Base-by-base conservation (phyloP, 345 rosid genomes). In the Gossypium sturtianum region DNA sequence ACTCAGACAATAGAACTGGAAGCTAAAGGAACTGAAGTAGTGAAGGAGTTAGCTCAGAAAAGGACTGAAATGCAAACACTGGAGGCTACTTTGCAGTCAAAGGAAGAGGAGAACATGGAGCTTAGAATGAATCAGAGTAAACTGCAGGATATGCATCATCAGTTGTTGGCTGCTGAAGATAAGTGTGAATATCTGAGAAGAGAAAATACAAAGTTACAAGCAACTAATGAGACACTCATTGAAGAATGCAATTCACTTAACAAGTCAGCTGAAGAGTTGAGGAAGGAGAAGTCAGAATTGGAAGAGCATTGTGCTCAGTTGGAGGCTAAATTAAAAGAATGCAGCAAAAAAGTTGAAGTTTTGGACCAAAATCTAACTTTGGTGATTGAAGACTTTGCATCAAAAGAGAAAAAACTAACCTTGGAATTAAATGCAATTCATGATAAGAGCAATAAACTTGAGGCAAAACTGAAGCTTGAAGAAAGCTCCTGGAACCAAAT, bases 291-390 rank as follows among this genome's bases (percentile, higher is more conserved):
- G 13, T 25, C 75, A 12, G 81, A 82, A 76, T 67, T 87, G 80
- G 72, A 81, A 13, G 79, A 63, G 38, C 64, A 68, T 53, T 82
- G 86, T 62, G 52, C 38, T 51, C 10, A 73, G 23, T 68, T 86
- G 75, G 86, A 83, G 82, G 74, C 13, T 20, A 79, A 66, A 73
- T 22, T 85, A 74, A 80, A 64, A 20, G 81, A 70, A 52, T 84
- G 77, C 71, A 70, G 84, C 43, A 61, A 49, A 25, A 86, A 74
- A 56, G 72, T 85, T 41, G 63, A 64, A 34, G 76, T 15, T 61
- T 66, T 87, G 51, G 87, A 84, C 72, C 84, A 80, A 71, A 82
- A 78, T 34, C 59, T 89, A 47, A 77, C 78, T 70, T 76, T 77
- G 19, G 66, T 87, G 51, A 70, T 82, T 62, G 82, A 87, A 80